Percentiles rank a stretch among this genome's conserved stretches.
These are phyloP conservation scores for Alternaria ethzedia DNA, from an alignment of 2,329 filamentous ascomycete genomes.

Conservation along the genomic window DNA sequence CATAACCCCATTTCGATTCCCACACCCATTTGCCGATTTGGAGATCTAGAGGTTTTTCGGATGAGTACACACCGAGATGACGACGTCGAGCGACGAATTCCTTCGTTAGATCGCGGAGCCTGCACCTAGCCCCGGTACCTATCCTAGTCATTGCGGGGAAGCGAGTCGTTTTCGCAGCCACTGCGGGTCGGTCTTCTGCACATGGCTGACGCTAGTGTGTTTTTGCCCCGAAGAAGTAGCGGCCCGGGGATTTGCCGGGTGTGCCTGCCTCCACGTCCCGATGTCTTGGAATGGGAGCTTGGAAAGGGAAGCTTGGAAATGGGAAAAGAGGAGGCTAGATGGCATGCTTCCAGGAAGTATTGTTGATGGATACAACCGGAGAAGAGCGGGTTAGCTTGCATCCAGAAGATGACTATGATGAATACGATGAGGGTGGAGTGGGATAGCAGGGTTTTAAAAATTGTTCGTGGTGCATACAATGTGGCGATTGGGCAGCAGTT, in stretches of 20 bases:
- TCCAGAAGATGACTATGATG: no score
- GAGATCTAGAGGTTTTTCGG: background rate
- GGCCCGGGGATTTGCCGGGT: background rate
- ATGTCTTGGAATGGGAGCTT: background rate
- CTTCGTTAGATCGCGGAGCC: background rate
- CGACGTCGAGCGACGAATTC: background rate
- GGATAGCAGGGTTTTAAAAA: background rate
- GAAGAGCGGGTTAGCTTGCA: no score
- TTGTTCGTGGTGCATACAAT: background rate
- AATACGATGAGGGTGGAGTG: no score
- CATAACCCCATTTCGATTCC: background rate
- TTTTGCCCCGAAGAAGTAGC: background rate
- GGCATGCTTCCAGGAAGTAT: no score
- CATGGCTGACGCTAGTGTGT: background rate
- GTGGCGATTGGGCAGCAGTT: background rate
- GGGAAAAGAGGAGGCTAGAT: background rate
- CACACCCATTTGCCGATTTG: background rate
- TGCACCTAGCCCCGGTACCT: background rate
- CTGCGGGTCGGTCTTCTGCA: background rate
- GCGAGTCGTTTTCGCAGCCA: background rate
- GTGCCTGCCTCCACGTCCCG: background rate
- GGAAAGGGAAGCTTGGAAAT: no score
- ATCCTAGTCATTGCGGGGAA: slow-evolving; percentile 15
- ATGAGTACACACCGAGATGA: slow-evolving; percentile 13
- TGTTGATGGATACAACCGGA: no score